Evolutionary conservation across 2,329 filamentous ascomycete genomes (phyloP).

Genomic region (Colletotrichum eremochloae): DNA sequence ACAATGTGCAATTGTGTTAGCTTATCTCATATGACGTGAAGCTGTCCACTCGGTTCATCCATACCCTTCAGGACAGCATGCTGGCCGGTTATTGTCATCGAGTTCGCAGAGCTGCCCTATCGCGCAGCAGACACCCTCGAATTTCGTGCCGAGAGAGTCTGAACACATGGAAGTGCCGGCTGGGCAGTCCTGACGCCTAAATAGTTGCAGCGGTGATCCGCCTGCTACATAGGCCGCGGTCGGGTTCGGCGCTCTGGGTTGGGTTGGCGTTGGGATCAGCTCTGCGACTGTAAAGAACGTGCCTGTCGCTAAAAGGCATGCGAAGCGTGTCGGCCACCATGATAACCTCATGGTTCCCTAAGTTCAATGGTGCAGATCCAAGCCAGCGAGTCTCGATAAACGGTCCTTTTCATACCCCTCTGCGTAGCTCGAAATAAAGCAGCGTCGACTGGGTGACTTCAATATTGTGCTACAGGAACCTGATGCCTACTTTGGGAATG

Average conservation of each 20-base stretch:
- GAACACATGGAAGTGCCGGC: conserved; percentile 66
- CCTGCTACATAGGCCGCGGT: conserved; percentile 20
- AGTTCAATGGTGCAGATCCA: neutral
- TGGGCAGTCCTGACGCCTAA: conserved; percentile 55
- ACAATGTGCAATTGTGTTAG: conserved; percentile 27
- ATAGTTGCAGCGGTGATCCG: conserved; percentile 14
- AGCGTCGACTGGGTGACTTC: neutral
- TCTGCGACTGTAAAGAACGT: conserved; percentile 5
- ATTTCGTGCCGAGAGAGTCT: conserved; percentile 58
- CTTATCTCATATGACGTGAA: neutral
- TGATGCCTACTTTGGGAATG: neutral
- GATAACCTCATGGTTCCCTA: conserved; percentile 20
- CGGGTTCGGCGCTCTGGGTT: neutral
- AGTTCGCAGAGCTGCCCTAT: conserved; percentile 64
- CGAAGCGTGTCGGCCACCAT: conserved; percentile 10
- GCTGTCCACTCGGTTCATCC: conserved; percentile 43
- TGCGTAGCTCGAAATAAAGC: neutral
- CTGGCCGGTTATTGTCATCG: conserved; percentile 62
- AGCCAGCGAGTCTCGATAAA: neutral
- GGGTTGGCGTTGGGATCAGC: conserved; percentile 22
- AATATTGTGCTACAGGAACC: neutral
- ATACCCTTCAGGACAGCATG: conserved; percentile 67
- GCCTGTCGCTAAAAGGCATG: neutral
- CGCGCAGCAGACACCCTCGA: conserved; percentile 65
- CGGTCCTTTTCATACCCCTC: neutral